Evolutionary conservation across 2,329 filamentous ascomycete genomes (phyloP).

Genomic region (Colletotrichum shisoi): DNA sequence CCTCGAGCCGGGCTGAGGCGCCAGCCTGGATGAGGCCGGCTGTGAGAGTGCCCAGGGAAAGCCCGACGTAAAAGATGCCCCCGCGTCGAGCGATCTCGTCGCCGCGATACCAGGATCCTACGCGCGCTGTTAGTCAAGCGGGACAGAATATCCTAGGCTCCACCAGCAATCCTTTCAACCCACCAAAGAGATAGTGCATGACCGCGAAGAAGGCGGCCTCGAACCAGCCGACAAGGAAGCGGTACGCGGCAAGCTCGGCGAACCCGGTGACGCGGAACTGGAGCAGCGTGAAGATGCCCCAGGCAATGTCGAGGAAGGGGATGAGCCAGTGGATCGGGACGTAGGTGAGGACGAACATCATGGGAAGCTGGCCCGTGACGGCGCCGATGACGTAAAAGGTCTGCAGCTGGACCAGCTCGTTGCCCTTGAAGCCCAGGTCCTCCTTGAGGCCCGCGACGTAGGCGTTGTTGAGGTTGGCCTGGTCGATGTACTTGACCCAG

Average conservation of each 20-base stretch:
- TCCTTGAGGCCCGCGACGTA: constrained; percentile 45
- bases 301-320: constrained; percentile 54
- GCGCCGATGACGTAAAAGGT: constrained; percentile 43
- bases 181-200: constrained; percentile 52
- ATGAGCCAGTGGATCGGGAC: constrained; percentile 44
- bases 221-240: constrained; percentile 50
- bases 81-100: constrained; percentile 52
- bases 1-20: constrained; percentile 54
- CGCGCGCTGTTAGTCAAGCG: constrained; percentile 52
- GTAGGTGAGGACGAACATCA: constrained; percentile 44
- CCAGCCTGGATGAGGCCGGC: constrained; percentile 56
- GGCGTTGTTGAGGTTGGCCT: constrained; percentile 50
- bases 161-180: constrained; percentile 17
- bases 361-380: constrained; percentile 45
- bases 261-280: constrained; percentile 41
- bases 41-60: constrained; percentile 55
- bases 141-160: too few relatives aligned
- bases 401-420: constrained; percentile 44
- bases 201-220: constrained; percentile 47
- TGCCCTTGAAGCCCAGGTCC: constrained; percentile 43
- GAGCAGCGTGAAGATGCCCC: constrained; percentile 65
- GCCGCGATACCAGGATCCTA: constrained; percentile 60
- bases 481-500: constrained; percentile 43
- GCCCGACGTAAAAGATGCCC: constrained; percentile 56
- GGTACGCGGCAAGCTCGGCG: constrained; percentile 40